These are phyloP conservation scores for Helotiales sp. DNA, from an alignment of 2,329 filamentous ascomycete species.

Conservation along the genomic window DNA sequence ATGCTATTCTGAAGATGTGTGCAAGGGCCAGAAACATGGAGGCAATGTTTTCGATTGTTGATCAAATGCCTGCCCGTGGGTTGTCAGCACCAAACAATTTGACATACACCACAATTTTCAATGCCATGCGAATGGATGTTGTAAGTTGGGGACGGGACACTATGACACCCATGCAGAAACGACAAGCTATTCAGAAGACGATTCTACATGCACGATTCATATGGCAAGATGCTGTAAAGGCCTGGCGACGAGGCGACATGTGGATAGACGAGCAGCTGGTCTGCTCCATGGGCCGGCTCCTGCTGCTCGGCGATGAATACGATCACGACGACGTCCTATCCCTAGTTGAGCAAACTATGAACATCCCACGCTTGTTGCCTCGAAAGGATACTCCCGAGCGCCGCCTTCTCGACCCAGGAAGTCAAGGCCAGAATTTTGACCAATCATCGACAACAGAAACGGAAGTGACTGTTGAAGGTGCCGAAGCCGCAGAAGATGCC, in stretches of 20 bases:
- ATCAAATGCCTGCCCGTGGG: conserved; percentile 66
- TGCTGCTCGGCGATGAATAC: conserved; percentile 63
- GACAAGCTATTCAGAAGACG: conserved; percentile 41
- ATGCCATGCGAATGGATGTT: conserved; percentile 62
- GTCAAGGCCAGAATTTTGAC: background rate
- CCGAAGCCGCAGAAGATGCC: background rate
- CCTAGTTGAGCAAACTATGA: conserved; percentile 80
- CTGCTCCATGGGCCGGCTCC: conserved; percentile 74
- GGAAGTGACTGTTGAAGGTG: background rate
- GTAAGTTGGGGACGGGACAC: conserved; percentile 27
- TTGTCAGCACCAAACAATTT: conserved; percentile 62
- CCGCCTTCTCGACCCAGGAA: conserved; percentile 4
- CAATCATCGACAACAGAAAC: background rate
- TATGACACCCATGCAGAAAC: conserved; percentile 32
- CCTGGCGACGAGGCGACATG: conserved; percentile 72
- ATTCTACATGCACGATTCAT: conserved; percentile 69
- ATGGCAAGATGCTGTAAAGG: conserved; percentile 78
- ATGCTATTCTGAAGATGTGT: conserved; percentile 84
- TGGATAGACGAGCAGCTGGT: conserved; percentile 77
- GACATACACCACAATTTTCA: conserved; percentile 83
- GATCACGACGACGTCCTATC: conserved; percentile 73
- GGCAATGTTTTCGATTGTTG: conserved; percentile 73
- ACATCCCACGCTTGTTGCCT: conserved; percentile 56
- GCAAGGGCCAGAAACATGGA: conserved; percentile 74
- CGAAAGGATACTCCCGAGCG: conserved; percentile 15